phyloP scores from a whole-genome alignment of 2,329 filamentous ascomycete species.

The Botrytis byssoidea region DNA sequence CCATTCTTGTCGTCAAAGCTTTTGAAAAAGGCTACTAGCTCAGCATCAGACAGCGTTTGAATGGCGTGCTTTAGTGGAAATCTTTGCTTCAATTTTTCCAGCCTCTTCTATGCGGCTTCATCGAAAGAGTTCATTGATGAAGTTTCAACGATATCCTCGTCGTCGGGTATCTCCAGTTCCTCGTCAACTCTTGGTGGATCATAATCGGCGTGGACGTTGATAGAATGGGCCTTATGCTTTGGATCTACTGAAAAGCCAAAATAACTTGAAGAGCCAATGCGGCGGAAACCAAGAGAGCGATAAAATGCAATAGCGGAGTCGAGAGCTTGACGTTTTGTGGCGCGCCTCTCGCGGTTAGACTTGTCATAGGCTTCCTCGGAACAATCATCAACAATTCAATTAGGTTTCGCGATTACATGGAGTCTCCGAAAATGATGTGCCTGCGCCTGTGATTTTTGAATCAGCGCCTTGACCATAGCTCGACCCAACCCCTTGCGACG shows the following conservation, averaged over 20 bases:
- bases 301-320: background rate
- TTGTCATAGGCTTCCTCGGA: background rate
- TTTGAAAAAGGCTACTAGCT: constrained; percentile 17
- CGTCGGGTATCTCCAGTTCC: background rate
- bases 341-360: background rate
- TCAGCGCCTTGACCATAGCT: background rate
- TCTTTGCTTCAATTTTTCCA: background rate
- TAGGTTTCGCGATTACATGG: background rate
- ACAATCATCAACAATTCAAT: background rate
- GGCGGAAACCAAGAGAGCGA: constrained; percentile 37
- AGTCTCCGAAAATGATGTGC: background rate
- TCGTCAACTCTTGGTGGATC: constrained; percentile 21
- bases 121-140: background rate
- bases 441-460: background rate
- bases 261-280: constrained; percentile 37
- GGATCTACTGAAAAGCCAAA: constrained; percentile 35
- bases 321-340: background rate
- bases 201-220: constrained; percentile 30
- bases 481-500: background rate
- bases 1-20: background rate
- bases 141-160: background rate
- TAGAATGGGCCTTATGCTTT: constrained; percentile 30
- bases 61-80: background rate
- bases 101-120: background rate
- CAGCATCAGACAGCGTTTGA: background rate